phyloP scores from a whole-genome alignment of 2,329 filamentous ascomycete genomes.

The Trichoderma aggressivum region DNA sequence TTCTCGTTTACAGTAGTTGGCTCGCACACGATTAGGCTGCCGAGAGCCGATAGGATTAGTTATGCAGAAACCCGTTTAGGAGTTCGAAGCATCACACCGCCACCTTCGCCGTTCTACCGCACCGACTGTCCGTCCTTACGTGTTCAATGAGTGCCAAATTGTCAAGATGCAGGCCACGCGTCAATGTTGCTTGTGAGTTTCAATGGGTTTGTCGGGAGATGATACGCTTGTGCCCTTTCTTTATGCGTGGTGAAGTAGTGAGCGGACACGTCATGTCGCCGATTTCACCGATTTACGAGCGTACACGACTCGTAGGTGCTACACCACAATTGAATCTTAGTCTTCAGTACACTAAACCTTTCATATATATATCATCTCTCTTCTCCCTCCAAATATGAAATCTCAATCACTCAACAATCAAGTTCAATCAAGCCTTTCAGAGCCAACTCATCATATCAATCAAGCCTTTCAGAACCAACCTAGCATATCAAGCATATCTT shows the following conservation, averaged over 20 bases:
- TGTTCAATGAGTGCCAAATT: neutral
- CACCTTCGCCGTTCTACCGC: neutral
- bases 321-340: neutral
- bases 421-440: neutral
- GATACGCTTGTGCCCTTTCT: neutral
- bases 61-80: neutral
- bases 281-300: neutral
- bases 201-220: neutral
- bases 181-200: neutral
- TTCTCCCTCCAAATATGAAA: neutral
- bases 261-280: neutral
- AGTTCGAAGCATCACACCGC: neutral
- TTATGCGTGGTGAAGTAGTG: neutral
- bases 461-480: neutral
- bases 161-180: neutral
- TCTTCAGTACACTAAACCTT: neutral
- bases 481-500: neutral
- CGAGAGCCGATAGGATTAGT: neutral
- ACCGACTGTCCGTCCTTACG: neutral
- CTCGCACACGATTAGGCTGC: neutral
- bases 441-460: neutral
- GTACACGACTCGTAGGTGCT: neutral
- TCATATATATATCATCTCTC: neutral
- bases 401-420: neutral
- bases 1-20: too few relatives aligned